Base-by-base conservation (phyloP, 179 eudicot species). In the Vitellaria paradoxa region DNA sequence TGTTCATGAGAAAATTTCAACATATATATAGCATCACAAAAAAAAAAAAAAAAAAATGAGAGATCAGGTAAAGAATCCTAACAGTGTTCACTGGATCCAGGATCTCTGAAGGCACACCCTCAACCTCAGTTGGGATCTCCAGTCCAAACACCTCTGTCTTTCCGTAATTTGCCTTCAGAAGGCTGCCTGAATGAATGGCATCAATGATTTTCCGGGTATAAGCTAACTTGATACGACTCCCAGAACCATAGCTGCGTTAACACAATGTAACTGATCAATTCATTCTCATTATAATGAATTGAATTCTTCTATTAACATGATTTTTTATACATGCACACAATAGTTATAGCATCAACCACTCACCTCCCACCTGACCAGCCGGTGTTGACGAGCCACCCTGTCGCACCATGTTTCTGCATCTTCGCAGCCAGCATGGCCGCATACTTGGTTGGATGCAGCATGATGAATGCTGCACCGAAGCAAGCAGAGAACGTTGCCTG, bases 301-400 rank as follows among this genome's bases (percentile, higher is more conserved):
- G 55, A 47, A 7, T 47, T 26, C 17, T 53, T 0, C 42, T 60
- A 60, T 21, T 21, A 60, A n/a, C 12, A 62, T 62, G 0, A 62
- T 7, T 30, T 30, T 6, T 12, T 50, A 50, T 14, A 24, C 30
- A 30, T 13, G 1, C 10, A 9, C 10, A 9, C 11, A 55, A 72
- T 57, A 30, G 49, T 3, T 71, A 15, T 50, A 5, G 8, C 73
- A 50, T 50, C 10, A 14, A 12, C 37, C 26, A 62, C 72, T 20
- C 83, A 94, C 97, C 98, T 91, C 87, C 99, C 99, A 73, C 90
- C 99, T 5, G 92, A 89, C 99, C 98, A 96, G 56, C 99, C 99
- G 46, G 98, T 93, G 88, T 96, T 96, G 50, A 96, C 98, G 30
- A 96, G 98, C 98, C 98, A 96, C 12, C 88, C 99, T 4, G 97